Percentiles rank a stretch among this genome's conserved stretches.
phyloP scores from a whole-genome alignment of 352 stramenopile genomes.

The Salisapilia sapeloensis region DNA sequence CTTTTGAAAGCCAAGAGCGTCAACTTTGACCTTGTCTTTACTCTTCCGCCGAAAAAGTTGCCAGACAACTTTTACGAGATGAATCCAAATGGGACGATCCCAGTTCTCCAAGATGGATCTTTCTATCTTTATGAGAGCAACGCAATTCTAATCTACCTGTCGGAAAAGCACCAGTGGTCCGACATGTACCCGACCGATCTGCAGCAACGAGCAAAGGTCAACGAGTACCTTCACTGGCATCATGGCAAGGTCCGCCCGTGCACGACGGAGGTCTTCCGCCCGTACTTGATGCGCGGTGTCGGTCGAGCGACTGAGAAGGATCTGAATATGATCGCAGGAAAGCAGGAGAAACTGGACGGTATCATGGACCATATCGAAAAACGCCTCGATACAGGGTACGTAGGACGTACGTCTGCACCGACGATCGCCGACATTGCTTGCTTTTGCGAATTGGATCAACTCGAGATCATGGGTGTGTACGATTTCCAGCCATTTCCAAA shows the following conservation, averaged over 20 bases:
- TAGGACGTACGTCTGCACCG: slow-evolving; percentile 10
- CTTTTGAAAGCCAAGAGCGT: slow-evolving; percentile 22
- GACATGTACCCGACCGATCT: slow-evolving; percentile 27
- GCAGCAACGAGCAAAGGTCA: slow-evolving; percentile 12
- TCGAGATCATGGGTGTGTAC: slow-evolving; percentile 12
- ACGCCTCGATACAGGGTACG: slow-evolving; percentile 9
- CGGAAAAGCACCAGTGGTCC: slow-evolving; percentile 21
- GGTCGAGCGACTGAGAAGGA: not conserved
- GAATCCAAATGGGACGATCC: slow-evolving; percentile 17
- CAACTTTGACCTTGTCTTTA: slow-evolving; percentile 20
- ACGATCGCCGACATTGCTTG: slow-evolving; percentile 20
- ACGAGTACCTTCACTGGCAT: slow-evolving; percentile 1
- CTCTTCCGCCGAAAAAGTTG: slow-evolving; percentile 10
- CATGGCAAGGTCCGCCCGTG: slow-evolving; percentile 1
- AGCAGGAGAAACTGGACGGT: slow-evolving; percentile 7
- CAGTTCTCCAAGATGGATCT: slow-evolving; percentile 14
- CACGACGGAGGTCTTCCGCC: slow-evolving; percentile 2
- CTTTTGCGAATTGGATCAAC: slow-evolving; percentile 23
- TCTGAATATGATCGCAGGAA: slow-evolving; percentile 6
- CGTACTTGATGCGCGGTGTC: slow-evolving; percentile 2
- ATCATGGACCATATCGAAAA: slow-evolving; percentile 11
- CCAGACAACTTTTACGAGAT: slow-evolving; percentile 13
- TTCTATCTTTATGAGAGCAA: slow-evolving; percentile 17
- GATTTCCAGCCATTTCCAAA: slow-evolving; percentile 12
- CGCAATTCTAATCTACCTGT: slow-evolving; percentile 32